These are phyloP conservation scores for Glebionis coronaria DNA, from an alignment of 129 eudicot genomes.

Conservation along the genomic window DNA sequence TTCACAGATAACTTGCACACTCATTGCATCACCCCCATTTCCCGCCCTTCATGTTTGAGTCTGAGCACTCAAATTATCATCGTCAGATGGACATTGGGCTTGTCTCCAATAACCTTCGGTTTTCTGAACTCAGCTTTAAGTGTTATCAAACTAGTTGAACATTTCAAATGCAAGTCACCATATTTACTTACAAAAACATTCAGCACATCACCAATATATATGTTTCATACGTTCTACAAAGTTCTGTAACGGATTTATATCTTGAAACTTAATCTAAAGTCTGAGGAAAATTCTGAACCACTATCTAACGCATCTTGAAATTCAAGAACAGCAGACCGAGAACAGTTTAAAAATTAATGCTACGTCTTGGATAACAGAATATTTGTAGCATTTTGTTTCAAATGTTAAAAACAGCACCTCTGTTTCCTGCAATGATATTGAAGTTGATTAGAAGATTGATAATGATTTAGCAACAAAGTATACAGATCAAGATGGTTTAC, in stretches of 20 bases:
- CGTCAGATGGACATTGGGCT: conserved; percentile 43
- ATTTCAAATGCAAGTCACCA: conserved; percentile 75
- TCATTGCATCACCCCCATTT: too few relatives aligned
- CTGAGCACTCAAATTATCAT: conserved; percentile 55
- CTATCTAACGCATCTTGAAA: conserved; percentile 70
- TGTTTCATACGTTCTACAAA: conserved; percentile 82
- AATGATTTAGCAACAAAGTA: neutral
- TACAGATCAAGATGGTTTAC: neutral
- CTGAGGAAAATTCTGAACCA: too few relatives aligned
- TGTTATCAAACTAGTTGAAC: conserved; percentile 64
- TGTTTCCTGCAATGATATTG: conserved; percentile 43
- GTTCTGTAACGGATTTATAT: conserved; percentile 45
- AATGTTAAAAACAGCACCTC: conserved; percentile 66
- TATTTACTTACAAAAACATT: conserved; percentile 59
- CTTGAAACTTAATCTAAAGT: conserved; percentile 72
- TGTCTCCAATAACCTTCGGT: conserved; percentile 71
- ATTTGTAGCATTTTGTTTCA: conserved; percentile 75
- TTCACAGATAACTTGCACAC: conserved; percentile 87
- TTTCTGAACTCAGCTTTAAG: conserved; percentile 86
- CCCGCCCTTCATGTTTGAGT: conserved; percentile 51
- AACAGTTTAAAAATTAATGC: conserved; percentile 85
- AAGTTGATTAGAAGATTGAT: neutral
- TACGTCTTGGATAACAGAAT: conserved; percentile 91
- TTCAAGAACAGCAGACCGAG: conserved; percentile 69
- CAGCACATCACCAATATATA: conserved; percentile 59